These are phyloP conservation scores for Cyathus striatus DNA, from an alignment of 768 basidiomycete genomes.

Conservation along the genomic window DNA sequence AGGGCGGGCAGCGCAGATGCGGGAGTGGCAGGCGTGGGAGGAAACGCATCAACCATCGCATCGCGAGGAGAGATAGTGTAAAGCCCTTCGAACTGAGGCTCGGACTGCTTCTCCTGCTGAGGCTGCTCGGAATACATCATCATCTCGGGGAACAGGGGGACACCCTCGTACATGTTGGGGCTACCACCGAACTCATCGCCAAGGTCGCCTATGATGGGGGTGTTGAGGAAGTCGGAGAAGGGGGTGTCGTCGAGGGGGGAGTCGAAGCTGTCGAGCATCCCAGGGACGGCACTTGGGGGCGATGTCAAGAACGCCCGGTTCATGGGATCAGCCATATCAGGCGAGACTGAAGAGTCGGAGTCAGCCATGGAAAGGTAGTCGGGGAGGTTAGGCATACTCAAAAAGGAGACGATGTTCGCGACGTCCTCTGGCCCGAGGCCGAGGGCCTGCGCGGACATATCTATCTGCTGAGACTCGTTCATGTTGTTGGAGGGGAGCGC, in stretches of 20 bases:
- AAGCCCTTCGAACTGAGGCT: constrained; percentile 18
- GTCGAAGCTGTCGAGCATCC: constrained; percentile 22
- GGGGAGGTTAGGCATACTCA: constrained; percentile 12
- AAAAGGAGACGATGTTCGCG: constrained; percentile 10
- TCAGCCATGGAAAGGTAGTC: too few relatives aligned
- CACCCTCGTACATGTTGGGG: constrained; percentile 1
- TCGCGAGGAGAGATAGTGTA: constrained; percentile 43
- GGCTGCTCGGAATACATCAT: constrained; percentile 8
- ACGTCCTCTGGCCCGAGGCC: constrained; percentile 12
- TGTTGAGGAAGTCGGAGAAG: constrained; percentile 28
- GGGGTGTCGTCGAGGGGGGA: constrained; percentile 32
- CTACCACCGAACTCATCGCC: constrained; percentile 15
- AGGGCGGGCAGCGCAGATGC: neutral
- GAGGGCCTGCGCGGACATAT: constrained; percentile 12
- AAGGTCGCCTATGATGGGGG: constrained; percentile 25
- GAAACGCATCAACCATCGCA: constrained; percentile 2
- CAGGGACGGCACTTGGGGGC: constrained; percentile 18
- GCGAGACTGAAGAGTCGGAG: too few relatives aligned
- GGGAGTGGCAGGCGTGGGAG: neutral
- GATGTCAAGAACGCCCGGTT: constrained; percentile 27
- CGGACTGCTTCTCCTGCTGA: too few relatives aligned
- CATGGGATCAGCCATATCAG: constrained; percentile 23
- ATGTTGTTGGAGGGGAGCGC: constrained; percentile 16
- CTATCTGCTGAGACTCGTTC: too few relatives aligned
- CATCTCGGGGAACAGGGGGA: neutral